These are phyloP conservation scores for Populus davidiana DNA, from an alignment of 345 rosid species.

Conservation along the genomic window DNA sequence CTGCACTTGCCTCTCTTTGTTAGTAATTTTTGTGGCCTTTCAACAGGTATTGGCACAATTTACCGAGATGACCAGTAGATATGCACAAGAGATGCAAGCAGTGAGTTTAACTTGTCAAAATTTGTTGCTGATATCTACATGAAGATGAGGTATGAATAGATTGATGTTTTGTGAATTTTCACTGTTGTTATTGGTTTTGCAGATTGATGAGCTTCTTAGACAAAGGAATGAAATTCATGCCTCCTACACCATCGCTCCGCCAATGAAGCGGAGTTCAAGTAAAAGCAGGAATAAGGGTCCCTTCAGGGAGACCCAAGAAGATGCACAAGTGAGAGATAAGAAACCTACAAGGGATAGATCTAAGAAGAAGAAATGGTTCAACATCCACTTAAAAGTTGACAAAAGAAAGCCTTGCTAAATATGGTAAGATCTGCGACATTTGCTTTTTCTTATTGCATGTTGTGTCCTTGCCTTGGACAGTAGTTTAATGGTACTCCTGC, in stretches of 20 bases:
- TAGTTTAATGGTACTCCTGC: neutral
- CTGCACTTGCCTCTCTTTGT: neutral
- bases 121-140: conserved; percentile 2
- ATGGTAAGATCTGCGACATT: conserved; percentile 15
- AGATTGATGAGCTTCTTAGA: conserved; percentile 89
- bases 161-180: neutral
- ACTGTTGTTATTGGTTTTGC: conserved; percentile 18
- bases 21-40: conserved; percentile 13
- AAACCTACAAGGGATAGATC: conserved; percentile 48
- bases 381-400: conserved; percentile 72
- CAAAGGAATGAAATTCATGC: conserved; percentile 81
- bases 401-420: conserved; percentile 85
- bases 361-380: conserved; percentile 89
- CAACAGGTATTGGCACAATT: conserved; percentile 77
- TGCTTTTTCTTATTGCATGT: neutral
- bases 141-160: neutral
- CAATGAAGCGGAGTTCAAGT: conserved; percentile 63
- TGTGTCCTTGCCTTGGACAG: neutral
- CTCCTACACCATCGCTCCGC: conserved; percentile 58
- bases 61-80: conserved; percentile 86
- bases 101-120: conserved; percentile 40
- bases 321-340: conserved; percentile 54
- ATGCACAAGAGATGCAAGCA: conserved; percentile 88
- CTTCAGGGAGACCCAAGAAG: conserved; percentile 62
- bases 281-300: conserved; percentile 55